Percentiles rank a stretch among this genome's conserved stretches.
phyloP scores from a whole-genome alignment of 106 monocot genomes.

The Dactylorhiza incarnata region DNA sequence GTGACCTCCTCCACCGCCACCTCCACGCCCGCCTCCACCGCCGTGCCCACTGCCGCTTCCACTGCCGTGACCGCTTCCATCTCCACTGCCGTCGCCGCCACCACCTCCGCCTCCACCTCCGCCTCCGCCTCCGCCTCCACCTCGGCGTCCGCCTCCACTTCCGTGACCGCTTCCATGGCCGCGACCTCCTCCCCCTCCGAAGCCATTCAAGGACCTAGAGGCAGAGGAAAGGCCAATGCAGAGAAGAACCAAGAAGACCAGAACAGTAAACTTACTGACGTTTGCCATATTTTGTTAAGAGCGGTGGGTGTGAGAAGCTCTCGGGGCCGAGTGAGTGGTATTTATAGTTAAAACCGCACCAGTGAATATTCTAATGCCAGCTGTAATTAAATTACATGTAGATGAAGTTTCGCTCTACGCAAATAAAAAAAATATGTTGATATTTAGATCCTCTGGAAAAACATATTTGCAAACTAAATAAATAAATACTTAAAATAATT shows the following conservation, averaged over 20 bases:
- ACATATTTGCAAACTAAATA: too few species aligned
- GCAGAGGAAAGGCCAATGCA: slow-evolving; percentile 1
- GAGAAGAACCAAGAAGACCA: neutral
- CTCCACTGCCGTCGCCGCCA: too few species aligned
- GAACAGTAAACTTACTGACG: neutral
- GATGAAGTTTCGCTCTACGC: too few species aligned
- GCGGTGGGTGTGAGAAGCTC: neutral
- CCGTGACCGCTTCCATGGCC: neutral
- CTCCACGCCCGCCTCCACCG: neutral
- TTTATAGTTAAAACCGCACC: neutral
- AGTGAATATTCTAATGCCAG: too few species aligned
- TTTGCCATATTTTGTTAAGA: neutral
- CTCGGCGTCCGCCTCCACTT: neutral
- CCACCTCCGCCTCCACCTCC: too few species aligned
- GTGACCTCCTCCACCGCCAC: slow-evolving; percentile 1
- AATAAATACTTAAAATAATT: too few species aligned
- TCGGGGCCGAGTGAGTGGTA: neutral
- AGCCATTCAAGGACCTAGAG: neutral
- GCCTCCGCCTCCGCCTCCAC: too few species aligned
- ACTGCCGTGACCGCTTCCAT: neutral
- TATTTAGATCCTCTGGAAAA: too few species aligned
- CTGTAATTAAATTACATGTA: too few species aligned
- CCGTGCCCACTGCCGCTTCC: neutral
- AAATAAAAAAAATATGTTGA: too few species aligned
- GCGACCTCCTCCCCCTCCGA: neutral